Evolutionary conservation across 2,329 filamentous ascomycete species (phyloP), one percentile per base, ranked within the genome.

Genomic region (Scedosporium aurantiacum): DNA sequence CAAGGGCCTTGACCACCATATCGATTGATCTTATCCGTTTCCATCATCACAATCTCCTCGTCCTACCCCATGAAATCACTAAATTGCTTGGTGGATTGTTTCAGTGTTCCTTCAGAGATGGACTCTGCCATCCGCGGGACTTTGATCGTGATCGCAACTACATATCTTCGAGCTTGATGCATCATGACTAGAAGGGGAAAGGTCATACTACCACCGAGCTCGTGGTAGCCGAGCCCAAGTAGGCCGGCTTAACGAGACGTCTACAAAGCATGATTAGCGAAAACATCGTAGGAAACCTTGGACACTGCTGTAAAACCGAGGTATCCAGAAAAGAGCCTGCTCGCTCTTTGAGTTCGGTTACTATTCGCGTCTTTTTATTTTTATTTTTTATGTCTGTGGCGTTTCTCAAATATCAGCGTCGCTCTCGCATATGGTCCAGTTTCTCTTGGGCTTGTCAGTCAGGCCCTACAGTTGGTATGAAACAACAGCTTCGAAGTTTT

Each of bases 1-100:
- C 87, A 6, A 94, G 90, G 16, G 94, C 92, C 75, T 97, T 97
- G 71, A 99, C 92, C 27, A 93, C 88, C 55, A 99, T 91, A 74
- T 99, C 94, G 71, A 97, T 97, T 91, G 78, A 91, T 90, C 86
- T 99, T 99, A 82, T 99, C 94, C 14, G 94, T 99, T 78, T 99
- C 94, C 71, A 99, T 99, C 57, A 93, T 97, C 37, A 94, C 94
- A 74, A 99, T 93, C 75, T 99, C 94, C 77, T 97, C 94, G 71
- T 99, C 94, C 70, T 88, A 87, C 78, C 96, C 91, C 60, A 99
- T 91, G 69, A 86, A 92, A 73, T 99, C 94, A 70, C 94, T 94
- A 68, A 97, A 80, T 77, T 93, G 74, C 74, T 97, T 97, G 70
- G 85, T 88, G 80, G 92, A 97, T 72, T 96, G 91, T 78, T 96